phyloP scores from a whole-genome alignment of 2,329 filamentous ascomycete genomes.

The Neopestalotiopsis sp. region DNA sequence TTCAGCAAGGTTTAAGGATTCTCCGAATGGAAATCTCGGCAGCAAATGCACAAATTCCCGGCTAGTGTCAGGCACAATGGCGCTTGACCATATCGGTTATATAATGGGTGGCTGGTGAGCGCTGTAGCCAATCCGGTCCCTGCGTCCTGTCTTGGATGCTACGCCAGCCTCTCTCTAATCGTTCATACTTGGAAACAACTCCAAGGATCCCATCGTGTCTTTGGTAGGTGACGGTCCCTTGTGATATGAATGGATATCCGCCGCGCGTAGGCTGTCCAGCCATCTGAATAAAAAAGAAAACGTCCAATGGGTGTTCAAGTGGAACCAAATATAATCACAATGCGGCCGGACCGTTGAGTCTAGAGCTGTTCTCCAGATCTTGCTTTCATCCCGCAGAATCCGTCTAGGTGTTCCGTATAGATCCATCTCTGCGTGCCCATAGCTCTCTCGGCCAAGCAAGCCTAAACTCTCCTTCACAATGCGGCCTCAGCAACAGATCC shows the following conservation, averaged over 20 bases:
- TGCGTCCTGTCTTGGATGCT: background rate
- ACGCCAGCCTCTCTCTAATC: background rate
- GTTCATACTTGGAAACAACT: background rate
- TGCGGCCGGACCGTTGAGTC: background rate
- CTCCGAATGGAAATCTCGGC: background rate
- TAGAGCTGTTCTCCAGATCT: conserved; percentile 2
- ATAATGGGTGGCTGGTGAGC: conserved; percentile 6
- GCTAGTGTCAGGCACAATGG: conserved; percentile 15
- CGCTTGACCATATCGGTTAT: background rate
- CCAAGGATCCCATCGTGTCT: conserved; percentile 1
- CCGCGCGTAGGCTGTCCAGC: conserved; percentile 4
- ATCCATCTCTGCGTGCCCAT: background rate
- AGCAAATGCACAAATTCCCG: background rate
- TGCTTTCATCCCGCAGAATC: conserved; percentile 14
- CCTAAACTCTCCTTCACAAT: conserved; percentile 31
- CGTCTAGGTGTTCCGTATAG: background rate
- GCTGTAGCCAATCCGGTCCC: conserved; percentile 6
- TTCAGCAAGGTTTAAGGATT: background rate
- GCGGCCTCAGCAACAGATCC: conserved; percentile 30
- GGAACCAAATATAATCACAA: conserved; percentile 10
- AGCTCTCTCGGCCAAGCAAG: background rate
- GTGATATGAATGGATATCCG: background rate
- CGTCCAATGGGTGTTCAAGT: background rate
- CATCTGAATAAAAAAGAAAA: conserved; percentile 13
- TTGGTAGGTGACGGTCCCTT: background rate